phyloP scores from a whole-genome alignment of 352 stramenopile genomes.

The Halophytophthora batemanensis region DNA sequence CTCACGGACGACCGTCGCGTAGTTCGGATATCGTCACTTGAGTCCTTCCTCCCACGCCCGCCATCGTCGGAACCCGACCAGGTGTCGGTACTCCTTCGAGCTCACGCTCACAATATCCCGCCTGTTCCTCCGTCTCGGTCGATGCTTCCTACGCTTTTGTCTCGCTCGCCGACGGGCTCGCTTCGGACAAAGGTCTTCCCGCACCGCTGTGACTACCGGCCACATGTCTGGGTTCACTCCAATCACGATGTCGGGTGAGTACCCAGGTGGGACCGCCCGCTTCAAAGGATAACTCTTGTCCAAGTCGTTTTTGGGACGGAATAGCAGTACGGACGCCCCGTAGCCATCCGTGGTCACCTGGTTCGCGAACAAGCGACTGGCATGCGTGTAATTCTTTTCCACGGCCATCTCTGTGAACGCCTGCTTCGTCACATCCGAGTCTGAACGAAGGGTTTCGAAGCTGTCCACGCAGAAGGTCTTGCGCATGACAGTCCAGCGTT shows the following conservation, averaged over 20 bases:
- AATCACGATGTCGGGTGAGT: constrained; percentile 4
- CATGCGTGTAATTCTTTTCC: constrained; percentile 3
- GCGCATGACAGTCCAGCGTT: constrained; percentile 11
- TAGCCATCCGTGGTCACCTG: constrained; percentile 4
- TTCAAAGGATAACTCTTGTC: neutral
- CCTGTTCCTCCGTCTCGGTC: neutral
- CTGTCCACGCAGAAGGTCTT: neutral
- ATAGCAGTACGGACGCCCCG: constrained; percentile 6
- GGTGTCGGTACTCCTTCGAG: constrained; percentile 4
- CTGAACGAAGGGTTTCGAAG: constrained; percentile 2
- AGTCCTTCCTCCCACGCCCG: constrained; percentile 5
- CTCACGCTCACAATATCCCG: neutral
- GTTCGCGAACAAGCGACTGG: constrained; percentile 7
- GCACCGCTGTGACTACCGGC: constrained; percentile 3
- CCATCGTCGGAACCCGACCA: constrained; percentile 1
- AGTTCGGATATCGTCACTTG: constrained; percentile 3
- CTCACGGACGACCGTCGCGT: neutral
- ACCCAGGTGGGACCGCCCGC: neutral
- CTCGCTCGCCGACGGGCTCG: neutral
- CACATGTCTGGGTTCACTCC: constrained; percentile 5
- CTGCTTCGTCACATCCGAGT: neutral
- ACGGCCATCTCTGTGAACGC: neutral
- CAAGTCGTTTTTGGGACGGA: neutral
- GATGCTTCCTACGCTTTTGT: neutral
- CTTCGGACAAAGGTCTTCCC: neutral